Conservation (phyloP, 2,329 filamentous ascomycete species). For the Coleophoma eucalyptorum region DNA sequence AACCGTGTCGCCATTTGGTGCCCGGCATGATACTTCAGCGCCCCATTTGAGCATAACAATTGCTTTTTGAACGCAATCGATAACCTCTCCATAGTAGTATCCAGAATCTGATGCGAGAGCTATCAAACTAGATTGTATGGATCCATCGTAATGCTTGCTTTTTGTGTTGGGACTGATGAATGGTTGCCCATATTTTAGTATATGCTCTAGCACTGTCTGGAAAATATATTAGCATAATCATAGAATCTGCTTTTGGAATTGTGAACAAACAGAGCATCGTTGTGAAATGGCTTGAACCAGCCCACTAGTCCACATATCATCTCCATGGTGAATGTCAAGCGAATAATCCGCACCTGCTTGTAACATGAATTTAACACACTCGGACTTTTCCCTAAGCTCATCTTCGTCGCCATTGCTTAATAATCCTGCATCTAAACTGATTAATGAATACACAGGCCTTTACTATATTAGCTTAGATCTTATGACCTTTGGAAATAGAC, state of each 20-base stretch:
- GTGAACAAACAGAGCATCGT: not conserved
- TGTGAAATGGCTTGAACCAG: too few species aligned
- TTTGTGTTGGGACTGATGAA: constrained; percentile 4
- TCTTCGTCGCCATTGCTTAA: not conserved
- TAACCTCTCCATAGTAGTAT: too few species aligned
- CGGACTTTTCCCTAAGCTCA: not conserved
- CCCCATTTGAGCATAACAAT: constrained; percentile 10
- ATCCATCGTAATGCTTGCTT: not conserved
- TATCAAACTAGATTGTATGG: not conserved
- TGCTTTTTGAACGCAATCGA: constrained; percentile 13
- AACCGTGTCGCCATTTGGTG: constrained; percentile 10
- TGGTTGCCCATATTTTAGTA: constrained; percentile 9
- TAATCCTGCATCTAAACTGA: not conserved
- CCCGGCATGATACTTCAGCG: constrained; percentile 6
- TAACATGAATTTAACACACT: constrained; percentile 7
- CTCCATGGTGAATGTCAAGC: not conserved
- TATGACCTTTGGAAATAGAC: too few species aligned
- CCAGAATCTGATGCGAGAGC: constrained; percentile 5
- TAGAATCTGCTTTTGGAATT: too few species aligned
- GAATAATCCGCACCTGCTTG: constrained; percentile 10
- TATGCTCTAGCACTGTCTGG: constrained; percentile 5
- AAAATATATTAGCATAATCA: too few species aligned
- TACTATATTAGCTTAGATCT: constrained; percentile 1
- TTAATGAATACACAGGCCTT: constrained; percentile 3
- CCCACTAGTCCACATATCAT: too few species aligned